Evolutionary conservation across 2,329 filamentous ascomycete species (phyloP).

Genomic region (Monosporascus ibericus): DNA sequence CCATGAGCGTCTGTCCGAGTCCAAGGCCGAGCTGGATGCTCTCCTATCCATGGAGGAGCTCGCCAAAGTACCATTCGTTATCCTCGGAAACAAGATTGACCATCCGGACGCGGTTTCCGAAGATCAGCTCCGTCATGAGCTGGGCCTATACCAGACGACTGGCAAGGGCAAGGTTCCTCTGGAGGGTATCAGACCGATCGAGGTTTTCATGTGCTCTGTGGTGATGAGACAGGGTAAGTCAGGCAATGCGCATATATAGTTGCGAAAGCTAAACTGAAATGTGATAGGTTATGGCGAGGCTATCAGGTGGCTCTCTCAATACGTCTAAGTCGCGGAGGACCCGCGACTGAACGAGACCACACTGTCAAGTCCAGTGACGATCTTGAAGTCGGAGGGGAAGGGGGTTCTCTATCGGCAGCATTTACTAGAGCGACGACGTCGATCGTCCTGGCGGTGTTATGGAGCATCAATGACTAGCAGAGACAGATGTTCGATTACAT

Average conservation of each 20-base stretch:
- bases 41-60: conserved; percentile 96
- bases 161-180: conserved; percentile 92
- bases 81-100: conserved; percentile 99
- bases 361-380: conserved; percentile 1
- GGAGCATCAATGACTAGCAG: neutral
- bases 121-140: conserved; percentile 85
- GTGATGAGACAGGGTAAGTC: conserved; percentile 86
- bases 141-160: conserved; percentile 93
- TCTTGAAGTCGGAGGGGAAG: neutral
- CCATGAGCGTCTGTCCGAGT: conserved; percentile 86
- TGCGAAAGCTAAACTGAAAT: conserved; percentile 10
- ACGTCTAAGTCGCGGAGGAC: conserved; percentile 55
- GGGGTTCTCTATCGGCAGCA: neutral
- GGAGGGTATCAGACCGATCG: conserved; percentile 89
- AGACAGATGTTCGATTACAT: neutral
- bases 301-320: conserved; percentile 89
- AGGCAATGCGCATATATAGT: conserved; percentile 1
- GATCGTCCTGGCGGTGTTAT: neutral
- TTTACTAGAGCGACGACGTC: neutral
- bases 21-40: conserved; percentile 94
- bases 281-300: conserved; percentile 72
- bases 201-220: conserved; percentile 98
- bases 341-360: conserved; percentile 2
- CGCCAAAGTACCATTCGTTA: conserved; percentile 87
- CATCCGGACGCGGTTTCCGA: conserved; percentile 93